Base-by-base conservation (phyloP, 129 eudicot species). In the Flaveria sonorensis region DNA sequence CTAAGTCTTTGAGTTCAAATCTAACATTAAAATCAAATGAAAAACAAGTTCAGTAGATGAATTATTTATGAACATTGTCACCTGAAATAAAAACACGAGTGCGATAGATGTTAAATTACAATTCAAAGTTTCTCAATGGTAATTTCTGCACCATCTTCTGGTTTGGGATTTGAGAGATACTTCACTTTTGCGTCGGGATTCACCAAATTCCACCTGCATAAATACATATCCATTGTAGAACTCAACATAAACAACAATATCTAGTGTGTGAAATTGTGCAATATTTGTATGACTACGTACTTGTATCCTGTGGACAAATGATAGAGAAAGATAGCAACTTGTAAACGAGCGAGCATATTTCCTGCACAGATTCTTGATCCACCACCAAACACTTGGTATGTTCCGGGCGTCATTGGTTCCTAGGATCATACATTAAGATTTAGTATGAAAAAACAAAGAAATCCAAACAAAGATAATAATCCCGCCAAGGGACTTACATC, bases 101-200 rank as follows among this genome's bases (percentile, higher is more conserved):
- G 10, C 1, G 6, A 60, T 42, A 65, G 16, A 64, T 70, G 50
- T 32, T 66, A 46, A 43, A 19, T 55, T 65, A 40, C 59, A 65
- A 19, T 16, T 81, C 60, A 75, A 19, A 81, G 68, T 24, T 81
- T 77, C 59, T 70, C 50, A 70, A 76, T 69, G 69, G 61, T 51
- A 64, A 82, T 82, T 85, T 84, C 79, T 18, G 81, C 89, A 18
- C 86, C 90, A 55, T 89, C 94, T 56, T 40, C 84, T 2, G 87
- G 90, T 67, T 80, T 89, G 14, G 81, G 90, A 74, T 82, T 87
- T 5, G 95, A 70, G 36, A 89, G 95, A 78, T 89, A 87, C 63
- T 30, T 42, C 73, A 89, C 71, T 26, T 82, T 72, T 28, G 88
- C 96, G 7, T 83, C 45, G 0, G 96, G 88, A 83, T 89, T 85